Percentiles rank a stretch among this genome's conserved stretches.
These are phyloP conservation scores for Tolypocladium nubicola DNA, from an alignment of 2,329 filamentous ascomycete species.

Conservation along the genomic window DNA sequence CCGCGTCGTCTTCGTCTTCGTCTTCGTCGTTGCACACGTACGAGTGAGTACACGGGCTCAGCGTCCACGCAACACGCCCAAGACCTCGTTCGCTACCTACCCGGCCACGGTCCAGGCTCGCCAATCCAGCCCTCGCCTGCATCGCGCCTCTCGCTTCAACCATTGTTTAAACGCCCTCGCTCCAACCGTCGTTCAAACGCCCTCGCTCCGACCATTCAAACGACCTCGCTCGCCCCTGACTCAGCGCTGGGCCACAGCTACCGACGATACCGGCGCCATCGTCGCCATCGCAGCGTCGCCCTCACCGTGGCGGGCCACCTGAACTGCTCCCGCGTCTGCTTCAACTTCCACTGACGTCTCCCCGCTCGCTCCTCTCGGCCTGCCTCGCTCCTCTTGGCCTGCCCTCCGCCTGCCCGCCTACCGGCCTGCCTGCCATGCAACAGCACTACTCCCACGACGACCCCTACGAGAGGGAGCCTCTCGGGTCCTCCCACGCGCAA, in stretches of 20 bases:
- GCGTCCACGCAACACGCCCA: not conserved
- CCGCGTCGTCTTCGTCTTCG: too few species aligned
- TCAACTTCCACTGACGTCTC: not conserved
- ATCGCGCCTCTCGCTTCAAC: not conserved
- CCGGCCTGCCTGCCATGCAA: conserved; percentile 15
- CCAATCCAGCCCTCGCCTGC: not conserved
- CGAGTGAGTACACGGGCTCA: not conserved
- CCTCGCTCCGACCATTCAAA: not conserved
- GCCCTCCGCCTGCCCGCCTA: too few species aligned
- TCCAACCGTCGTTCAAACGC: not conserved
- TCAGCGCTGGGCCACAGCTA: not conserved
- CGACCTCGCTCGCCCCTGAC: not conserved
- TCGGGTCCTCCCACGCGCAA: conserved; percentile 13
- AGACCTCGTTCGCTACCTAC: not conserved
- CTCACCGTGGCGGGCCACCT: not conserved
- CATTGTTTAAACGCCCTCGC: not conserved
- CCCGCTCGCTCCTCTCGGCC: not conserved
- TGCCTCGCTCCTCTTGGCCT: not conserved
- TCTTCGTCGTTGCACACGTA: not conserved
- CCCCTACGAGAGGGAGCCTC: conserved; percentile 24
- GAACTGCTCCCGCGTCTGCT: not conserved
- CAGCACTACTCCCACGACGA: conserved; percentile 19
- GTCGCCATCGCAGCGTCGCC: not conserved
- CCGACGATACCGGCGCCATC: not conserved
- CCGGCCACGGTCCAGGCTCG: not conserved